These are phyloP conservation scores for Fusarium anguioides DNA, from an alignment of 2,329 filamentous ascomycete species.

Conservation along the genomic window DNA sequence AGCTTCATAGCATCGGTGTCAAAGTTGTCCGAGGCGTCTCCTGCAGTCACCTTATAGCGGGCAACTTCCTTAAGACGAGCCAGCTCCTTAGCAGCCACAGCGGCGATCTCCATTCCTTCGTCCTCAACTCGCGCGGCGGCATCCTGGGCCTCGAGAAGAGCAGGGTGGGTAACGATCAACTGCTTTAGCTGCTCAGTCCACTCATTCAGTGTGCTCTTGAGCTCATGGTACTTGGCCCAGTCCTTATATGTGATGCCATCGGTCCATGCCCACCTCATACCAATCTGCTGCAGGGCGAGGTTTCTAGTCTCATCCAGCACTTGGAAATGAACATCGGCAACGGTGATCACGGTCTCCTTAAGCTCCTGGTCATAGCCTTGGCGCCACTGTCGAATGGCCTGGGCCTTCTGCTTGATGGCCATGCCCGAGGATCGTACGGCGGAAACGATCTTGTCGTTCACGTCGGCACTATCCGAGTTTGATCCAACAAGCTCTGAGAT, in stretches of 20 bases:
- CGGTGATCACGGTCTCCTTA: constrained; percentile 73
- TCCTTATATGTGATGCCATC: constrained; percentile 97
- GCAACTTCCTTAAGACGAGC: constrained; percentile 84
- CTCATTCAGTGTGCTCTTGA: constrained; percentile 83
- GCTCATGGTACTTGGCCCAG: constrained; percentile 92
- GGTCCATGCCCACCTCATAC: constrained; percentile 95
- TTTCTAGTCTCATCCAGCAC: constrained; percentile 86
- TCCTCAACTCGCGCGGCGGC: constrained; percentile 78
- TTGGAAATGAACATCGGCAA: constrained; percentile 82
- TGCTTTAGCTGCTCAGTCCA: constrained; percentile 87
- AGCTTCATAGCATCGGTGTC: constrained; percentile 72
- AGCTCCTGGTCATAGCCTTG: constrained; percentile 77
- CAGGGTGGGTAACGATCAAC: constrained; percentile 78
- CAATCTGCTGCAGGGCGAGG: constrained; percentile 88
- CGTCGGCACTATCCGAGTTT: constrained; percentile 57
- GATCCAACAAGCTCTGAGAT: constrained; percentile 73
- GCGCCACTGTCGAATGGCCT: constrained; percentile 81
- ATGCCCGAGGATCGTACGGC: constrained; percentile 75
- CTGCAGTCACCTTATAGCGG: constrained; percentile 81
- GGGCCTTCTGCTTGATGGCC: constrained; percentile 79
- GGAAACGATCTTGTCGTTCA: constrained; percentile 56
- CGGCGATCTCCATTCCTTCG: constrained; percentile 82
- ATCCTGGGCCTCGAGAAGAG: constrained; percentile 74
- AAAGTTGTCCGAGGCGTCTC: constrained; percentile 83
- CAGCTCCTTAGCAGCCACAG: constrained; percentile 82